phyloP scores from a whole-genome alignment of 345 rosid genomes.

The Pseudoturritis turrita region DNA sequence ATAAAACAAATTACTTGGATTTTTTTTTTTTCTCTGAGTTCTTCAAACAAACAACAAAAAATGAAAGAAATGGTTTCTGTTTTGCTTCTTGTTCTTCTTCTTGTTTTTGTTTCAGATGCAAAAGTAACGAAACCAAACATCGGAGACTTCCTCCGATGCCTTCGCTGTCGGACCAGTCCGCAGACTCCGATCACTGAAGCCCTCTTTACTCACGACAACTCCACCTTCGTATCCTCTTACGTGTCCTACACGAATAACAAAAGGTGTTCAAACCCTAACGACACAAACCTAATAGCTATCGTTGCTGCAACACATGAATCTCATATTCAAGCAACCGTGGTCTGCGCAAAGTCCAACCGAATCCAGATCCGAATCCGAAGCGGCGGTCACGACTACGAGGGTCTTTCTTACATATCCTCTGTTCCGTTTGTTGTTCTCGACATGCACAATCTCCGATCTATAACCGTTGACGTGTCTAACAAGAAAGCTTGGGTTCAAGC shows the following conservation, averaged over 20 bases:
- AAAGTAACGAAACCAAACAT: not conserved
- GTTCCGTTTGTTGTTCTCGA: conserved; percentile 37
- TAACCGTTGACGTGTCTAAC: conserved; percentile 30
- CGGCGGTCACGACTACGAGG: conserved; percentile 36
- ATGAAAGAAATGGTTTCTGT: not conserved
- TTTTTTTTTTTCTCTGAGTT: not conserved
- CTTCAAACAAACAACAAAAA: not conserved
- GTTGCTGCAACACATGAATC: conserved; percentile 29
- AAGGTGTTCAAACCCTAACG: conserved; percentile 16
- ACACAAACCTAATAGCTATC: conserved; percentile 22
- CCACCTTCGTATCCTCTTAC: conserved; percentile 17
- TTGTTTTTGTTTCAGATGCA: conserved; percentile 9
- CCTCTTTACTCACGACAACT: not conserved
- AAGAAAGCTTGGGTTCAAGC: conserved; percentile 48
- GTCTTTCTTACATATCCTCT: conserved; percentile 23
- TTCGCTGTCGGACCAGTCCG: not conserved
- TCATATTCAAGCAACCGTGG: conserved; percentile 33
- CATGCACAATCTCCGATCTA: conserved; percentile 39
- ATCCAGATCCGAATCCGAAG: conserved; percentile 31
- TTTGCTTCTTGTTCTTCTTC: conserved; percentile 8
- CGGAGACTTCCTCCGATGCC: conserved; percentile 9
- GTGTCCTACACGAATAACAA: conserved; percentile 21
- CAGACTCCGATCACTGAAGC: conserved; percentile 6
- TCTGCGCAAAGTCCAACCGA: conserved; percentile 22
- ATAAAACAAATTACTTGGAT: not conserved